Conservation (phyloP, 2,329 filamentous ascomycete genomes). For the Aschersonia sp. region DNA sequence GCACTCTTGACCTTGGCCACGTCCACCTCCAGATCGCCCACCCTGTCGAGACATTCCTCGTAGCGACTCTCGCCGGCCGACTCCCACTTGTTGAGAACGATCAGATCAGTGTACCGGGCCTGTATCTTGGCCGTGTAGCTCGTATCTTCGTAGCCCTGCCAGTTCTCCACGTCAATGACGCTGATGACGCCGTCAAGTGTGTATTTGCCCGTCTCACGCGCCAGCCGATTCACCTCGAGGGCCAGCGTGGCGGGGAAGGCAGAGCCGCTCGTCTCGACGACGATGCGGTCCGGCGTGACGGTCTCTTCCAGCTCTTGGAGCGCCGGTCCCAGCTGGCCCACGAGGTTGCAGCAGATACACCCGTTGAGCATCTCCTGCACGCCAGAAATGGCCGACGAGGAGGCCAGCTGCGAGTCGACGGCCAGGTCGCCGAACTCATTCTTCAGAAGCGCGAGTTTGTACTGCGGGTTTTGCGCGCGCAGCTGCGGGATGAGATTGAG, state of each 20-base stretch:
- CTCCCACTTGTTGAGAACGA: conserved; percentile 94
- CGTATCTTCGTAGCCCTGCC: conserved; percentile 83
- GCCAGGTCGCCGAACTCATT: conserved; percentile 97
- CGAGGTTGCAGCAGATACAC: conserved; percentile 97
- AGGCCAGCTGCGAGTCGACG: conserved; percentile 82
- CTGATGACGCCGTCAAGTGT: conserved; percentile 76
- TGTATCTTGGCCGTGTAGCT: conserved; percentile 81
- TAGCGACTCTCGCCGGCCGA: conserved; percentile 55
- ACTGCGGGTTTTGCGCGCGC: conserved; percentile 50
- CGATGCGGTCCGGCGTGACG: conserved; percentile 62
- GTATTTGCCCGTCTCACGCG: conserved; percentile 54
- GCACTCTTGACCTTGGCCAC: conserved; percentile 75
- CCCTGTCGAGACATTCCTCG: conserved; percentile 63
- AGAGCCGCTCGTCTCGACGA: conserved; percentile 84
- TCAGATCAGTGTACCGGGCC: conserved; percentile 77
- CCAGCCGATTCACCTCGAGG: conserved; percentile 75
- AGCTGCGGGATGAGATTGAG: conserved; percentile 90
- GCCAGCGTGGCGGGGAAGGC: conserved; percentile 82
- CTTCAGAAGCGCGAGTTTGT: conserved; percentile 88
- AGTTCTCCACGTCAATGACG: conserved; percentile 91
- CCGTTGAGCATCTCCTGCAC: conserved; percentile 90
- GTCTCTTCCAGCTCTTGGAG: conserved; percentile 54
- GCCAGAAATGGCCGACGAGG: conserved; percentile 68
- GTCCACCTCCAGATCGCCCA: conserved; percentile 70
- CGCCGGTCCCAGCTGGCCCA: conserved; percentile 75